These are phyloP conservation scores for Kodamaea fukazawae DNA, from an alignment of 805 yeast genomes.

Conservation along the genomic window DNA sequence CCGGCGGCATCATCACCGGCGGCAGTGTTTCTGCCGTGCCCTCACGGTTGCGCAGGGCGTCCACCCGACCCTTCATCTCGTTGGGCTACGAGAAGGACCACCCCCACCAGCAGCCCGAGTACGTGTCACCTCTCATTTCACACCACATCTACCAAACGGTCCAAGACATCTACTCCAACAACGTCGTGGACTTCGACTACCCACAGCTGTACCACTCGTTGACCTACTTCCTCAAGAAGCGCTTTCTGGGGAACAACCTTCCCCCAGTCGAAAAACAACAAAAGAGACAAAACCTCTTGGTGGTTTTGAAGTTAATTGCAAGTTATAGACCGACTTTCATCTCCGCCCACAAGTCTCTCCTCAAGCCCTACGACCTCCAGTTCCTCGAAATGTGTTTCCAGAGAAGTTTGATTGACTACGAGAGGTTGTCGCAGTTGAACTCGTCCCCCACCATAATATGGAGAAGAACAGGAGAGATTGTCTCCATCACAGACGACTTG, in stretches of 20 bases:
- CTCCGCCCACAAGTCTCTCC: slow-evolving; percentile 66
- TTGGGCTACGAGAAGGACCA: slow-evolving; percentile 23
- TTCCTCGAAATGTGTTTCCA: slow-evolving; percentile 47
- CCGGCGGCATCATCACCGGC: neutral
- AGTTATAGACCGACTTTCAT: slow-evolving; percentile 74
- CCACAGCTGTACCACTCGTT: slow-evolving; percentile 62
- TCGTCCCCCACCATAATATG: slow-evolving; percentile 82
- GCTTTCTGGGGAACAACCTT: slow-evolving; percentile 54
- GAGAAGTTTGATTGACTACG: slow-evolving; percentile 43
- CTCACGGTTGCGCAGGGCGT: slow-evolving; percentile 2
- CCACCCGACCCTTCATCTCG: slow-evolving; percentile 39
- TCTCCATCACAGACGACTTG: slow-evolving; percentile 73
- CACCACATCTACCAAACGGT: slow-evolving; percentile 54
- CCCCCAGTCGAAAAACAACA: slow-evolving; percentile 25
- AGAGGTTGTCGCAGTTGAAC: slow-evolving; percentile 46
- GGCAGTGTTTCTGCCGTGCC: neutral
- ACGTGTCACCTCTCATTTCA: slow-evolving; percentile 55
- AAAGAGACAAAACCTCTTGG: slow-evolving; percentile 33
- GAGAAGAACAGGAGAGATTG: slow-evolving; percentile 85
- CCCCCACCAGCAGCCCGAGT: slow-evolving; percentile 26
- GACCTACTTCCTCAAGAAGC: slow-evolving; percentile 49
- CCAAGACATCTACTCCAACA: slow-evolving; percentile 49
- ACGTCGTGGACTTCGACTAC: slow-evolving; percentile 53
- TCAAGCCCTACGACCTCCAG: slow-evolving; percentile 66
- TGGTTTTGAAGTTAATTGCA: slow-evolving; percentile 57